These are phyloP conservation scores for Galerina marginata DNA, from an alignment of 768 basidiomycete species.

Conservation along the genomic window DNA sequence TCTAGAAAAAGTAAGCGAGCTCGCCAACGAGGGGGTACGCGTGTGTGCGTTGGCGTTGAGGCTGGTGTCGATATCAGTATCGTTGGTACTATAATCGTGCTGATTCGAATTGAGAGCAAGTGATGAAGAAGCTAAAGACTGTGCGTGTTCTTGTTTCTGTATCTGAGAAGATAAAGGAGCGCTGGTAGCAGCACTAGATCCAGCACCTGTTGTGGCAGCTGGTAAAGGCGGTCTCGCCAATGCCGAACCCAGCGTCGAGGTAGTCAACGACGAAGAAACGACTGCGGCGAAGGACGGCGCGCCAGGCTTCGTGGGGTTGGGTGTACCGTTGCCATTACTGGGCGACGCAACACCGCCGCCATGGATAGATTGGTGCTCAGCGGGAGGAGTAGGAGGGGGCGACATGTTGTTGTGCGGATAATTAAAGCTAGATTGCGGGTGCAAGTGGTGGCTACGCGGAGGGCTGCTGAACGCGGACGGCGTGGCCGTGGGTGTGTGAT, in stretches of 20 bases:
- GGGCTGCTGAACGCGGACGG: too few species aligned
- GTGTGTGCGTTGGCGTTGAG: slow-evolving; percentile 6
- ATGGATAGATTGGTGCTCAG: too few species aligned
- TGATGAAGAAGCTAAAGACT: slow-evolving; percentile 9
- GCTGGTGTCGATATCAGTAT: not conserved
- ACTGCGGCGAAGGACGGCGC: too few species aligned
- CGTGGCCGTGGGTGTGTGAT: too few species aligned
- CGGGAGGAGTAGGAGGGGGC: too few species aligned
- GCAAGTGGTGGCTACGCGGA: too few species aligned
- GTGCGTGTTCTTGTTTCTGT: slow-evolving; percentile 26
- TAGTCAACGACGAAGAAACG: slow-evolving; percentile 4
- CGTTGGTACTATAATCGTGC: not conserved
- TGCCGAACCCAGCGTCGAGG: slow-evolving; percentile 1
- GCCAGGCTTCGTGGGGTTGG: too few species aligned
- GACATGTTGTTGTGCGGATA: too few species aligned
- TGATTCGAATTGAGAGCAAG: not conserved
- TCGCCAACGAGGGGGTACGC: not conserved
- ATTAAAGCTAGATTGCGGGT: too few species aligned
- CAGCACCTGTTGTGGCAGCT: not conserved
- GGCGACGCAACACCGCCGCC: too few species aligned
- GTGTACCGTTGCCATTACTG: too few species aligned
- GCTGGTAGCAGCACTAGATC: too few species aligned
- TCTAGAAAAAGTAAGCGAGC: slow-evolving; percentile 13
- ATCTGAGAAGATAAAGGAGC: slow-evolving; percentile 9
- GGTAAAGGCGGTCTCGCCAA: slow-evolving; percentile 16